Base-by-base conservation (phyloP, 179 eudicot species). In the Gypsophila paniculata region DNA sequence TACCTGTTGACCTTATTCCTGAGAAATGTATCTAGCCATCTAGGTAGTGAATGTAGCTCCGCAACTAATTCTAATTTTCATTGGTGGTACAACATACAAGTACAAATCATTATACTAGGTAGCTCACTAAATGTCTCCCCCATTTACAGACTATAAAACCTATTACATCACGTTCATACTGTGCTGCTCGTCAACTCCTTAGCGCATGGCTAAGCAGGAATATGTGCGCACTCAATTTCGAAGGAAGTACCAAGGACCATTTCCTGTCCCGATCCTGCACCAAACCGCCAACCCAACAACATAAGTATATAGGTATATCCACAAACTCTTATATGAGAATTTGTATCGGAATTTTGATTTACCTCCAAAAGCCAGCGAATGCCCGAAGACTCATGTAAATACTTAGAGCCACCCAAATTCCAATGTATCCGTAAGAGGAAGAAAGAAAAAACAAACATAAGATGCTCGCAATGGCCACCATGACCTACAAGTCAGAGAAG, bases 291-390 rank as follows among this genome's bases (percentile, higher is more conserved):
- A 15, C 9, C 26, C 34, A 23, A 1, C 8, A 58, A 2, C 11
- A 15, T 32, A 13, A 42, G 46, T 42, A 6, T 42, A 42, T 29
- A 34, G 29, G 4, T 6, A 49, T 22, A 1, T 11, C 3, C 9
- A 44, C 17, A 57, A 13, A 44, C 12, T 44, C 1, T 23, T 5
- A 10, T n/a, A 64, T 2, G 44, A 72, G 38, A 51, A 11, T 26
- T 13, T 42, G 15, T 0, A 19, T 46, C 25, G 22, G 29, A 32
- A n/a, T 4, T 14, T 26, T 10, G 51, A 32, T 17, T 60, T 76
- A 91, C 97, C 97, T 89, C 95, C 90, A 82, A 81, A 89, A 83
- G 23, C 97, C 92, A 39, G 88, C 94, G 19, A 89, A 73, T 26
- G 90, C 86, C 21, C 97, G 83, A 11, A 91, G 84, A 75, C 86